Evolutionary conservation across 805 yeast genomes (phyloP).

Genomic region (Nakazawaea pomicola): DNA sequence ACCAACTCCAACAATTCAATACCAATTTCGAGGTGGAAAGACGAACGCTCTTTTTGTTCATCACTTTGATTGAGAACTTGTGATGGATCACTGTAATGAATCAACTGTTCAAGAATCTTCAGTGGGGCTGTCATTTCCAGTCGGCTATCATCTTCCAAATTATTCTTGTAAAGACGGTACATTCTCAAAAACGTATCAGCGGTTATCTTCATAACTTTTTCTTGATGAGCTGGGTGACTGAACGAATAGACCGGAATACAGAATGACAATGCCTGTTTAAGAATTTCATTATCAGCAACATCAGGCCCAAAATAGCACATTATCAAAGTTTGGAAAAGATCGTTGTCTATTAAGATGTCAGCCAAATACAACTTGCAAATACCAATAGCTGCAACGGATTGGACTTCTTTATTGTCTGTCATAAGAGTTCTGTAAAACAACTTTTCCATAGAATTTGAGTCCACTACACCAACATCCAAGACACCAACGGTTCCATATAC

Average conservation of each 20-base stretch:
- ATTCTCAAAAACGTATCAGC: slow-evolving; percentile 63
- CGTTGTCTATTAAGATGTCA: slow-evolving; percentile 67
- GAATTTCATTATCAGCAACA: slow-evolving; percentile 54
- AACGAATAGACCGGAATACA: slow-evolving; percentile 86
- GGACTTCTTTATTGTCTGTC: slow-evolving; percentile 52
- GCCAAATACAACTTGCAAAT: slow-evolving; percentile 77
- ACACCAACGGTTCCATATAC: slow-evolving; percentile 64
- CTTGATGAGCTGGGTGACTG: slow-evolving; percentile 70
- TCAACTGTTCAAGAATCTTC: slow-evolving; percentile 60
- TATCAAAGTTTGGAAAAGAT: slow-evolving; percentile 64
- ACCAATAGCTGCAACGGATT: slow-evolving; percentile 81
- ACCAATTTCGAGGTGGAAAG: slow-evolving; percentile 53
- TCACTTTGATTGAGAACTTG: slow-evolving; percentile 48
- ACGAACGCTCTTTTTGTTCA: slow-evolving; percentile 35
- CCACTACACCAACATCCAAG: slow-evolving; percentile 51
- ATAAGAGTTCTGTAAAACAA: slow-evolving; percentile 63
- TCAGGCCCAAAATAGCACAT: slow-evolving; percentile 72
- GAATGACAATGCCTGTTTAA: slow-evolving; percentile 77
- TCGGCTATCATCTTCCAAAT: slow-evolving; percentile 26
- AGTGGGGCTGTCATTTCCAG: slow-evolving; percentile 36
- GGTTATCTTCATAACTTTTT: slow-evolving; percentile 54
- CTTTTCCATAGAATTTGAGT: slow-evolving; percentile 60
- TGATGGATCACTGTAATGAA: slow-evolving; percentile 82
- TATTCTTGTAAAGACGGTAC: slow-evolving; percentile 33
- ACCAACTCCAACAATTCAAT: slow-evolving; percentile 49